Percentiles rank a stretch among this genome's conserved stretches.
These are phyloP conservation scores for Chenopodium berlandieri DNA, from an alignment of 148 eudicot species.

Conservation along the genomic window DNA sequence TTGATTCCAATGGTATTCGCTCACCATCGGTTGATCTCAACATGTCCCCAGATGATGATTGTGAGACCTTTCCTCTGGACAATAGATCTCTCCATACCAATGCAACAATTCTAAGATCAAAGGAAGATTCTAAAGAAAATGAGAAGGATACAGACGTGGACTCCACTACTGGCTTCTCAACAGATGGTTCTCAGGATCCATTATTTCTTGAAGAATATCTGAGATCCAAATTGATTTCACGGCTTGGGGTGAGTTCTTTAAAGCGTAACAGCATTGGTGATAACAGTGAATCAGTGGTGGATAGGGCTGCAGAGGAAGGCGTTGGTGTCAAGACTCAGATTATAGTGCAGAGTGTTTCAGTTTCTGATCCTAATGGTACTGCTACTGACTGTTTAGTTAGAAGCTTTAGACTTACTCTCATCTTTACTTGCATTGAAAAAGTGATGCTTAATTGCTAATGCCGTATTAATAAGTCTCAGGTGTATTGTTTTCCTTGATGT, in stretches of 20 bases:
- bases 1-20: slow-evolving; percentile 30
- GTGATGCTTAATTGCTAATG: too few species aligned
- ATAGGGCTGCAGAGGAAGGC: slow-evolving; percentile 31
- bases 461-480: background rate
- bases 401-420: background rate
- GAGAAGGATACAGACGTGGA: slow-evolving; percentile 27
- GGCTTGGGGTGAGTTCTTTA: slow-evolving; percentile 36
- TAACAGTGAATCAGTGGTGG: slow-evolving; percentile 28
- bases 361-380: slow-evolving; percentile 22
- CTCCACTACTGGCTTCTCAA: slow-evolving; percentile 19
- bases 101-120: slow-evolving; percentile 25
- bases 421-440: background rate
- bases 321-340: slow-evolving; percentile 28
- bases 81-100: slow-evolving; percentile 29
- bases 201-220: slow-evolving; percentile 64
- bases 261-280: slow-evolving; percentile 29
- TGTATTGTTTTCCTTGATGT: background rate
- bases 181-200: slow-evolving; percentile 46
- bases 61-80: slow-evolving; percentile 33
- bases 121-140: slow-evolving; percentile 23
- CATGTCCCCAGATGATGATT: slow-evolving; percentile 47
- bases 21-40: slow-evolving; percentile 42
- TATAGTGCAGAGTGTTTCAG: slow-evolving; percentile 11
- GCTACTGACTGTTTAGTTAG: slow-evolving; percentile 41
- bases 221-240: slow-evolving; percentile 66